Base-by-base conservation (phyloP, 164 flowering plant species). In the Liriodendron chinense region DNA sequence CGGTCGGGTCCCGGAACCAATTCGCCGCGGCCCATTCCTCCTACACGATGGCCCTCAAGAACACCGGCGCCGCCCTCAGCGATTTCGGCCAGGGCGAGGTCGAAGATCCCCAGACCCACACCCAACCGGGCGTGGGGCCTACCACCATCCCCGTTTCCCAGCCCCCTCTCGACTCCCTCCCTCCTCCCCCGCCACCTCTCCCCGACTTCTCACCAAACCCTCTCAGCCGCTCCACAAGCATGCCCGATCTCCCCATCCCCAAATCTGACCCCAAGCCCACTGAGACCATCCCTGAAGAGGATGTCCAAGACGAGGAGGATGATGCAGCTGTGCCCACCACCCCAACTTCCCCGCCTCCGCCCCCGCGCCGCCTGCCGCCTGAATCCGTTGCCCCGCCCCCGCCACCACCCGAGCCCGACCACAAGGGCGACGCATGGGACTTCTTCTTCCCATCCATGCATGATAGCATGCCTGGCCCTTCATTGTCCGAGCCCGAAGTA, bases 31-130 rank as follows among this genome's bases (percentile, higher is more conserved):
- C 88, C 9, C 97, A 96, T 53, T 84, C 92, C 20, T 88, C 88
- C n/a, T 94, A 92, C 74, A 78, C 93, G 14, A 73, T 92, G 70
- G 83, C 95, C 12, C 77, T 96, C 53, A 94, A 92, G 80, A 87
- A 89, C 81, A 87, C 90, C 16, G 98, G 98, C 7, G 98, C 97
- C 7, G 97, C 98, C 1, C 75, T 96, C n/a, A 88, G 90, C 68
- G 99, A 92, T 72, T 96, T 85, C 65, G 97, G 84, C 25, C 91
- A 83, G 10, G 93, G 95, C 0, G 99, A 96, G 67, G 85, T 83
- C 49, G 82, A 83, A 28, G 75, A 77, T 16, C 47, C 5, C 28
- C 59, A 16, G 18, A 16, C 12, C 59, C 59, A 16, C 59, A 2
- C 59, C 59, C 59, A 53, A 16, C 59, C 59, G 3, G 18, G 16